A percentile compares a stretch with the other conserved stretches of the same genome.
Evolutionary conservation across 2,329 filamentous ascomycete genomes (phyloP).

Genomic region (Chalaropsis thielavioides): DNA sequence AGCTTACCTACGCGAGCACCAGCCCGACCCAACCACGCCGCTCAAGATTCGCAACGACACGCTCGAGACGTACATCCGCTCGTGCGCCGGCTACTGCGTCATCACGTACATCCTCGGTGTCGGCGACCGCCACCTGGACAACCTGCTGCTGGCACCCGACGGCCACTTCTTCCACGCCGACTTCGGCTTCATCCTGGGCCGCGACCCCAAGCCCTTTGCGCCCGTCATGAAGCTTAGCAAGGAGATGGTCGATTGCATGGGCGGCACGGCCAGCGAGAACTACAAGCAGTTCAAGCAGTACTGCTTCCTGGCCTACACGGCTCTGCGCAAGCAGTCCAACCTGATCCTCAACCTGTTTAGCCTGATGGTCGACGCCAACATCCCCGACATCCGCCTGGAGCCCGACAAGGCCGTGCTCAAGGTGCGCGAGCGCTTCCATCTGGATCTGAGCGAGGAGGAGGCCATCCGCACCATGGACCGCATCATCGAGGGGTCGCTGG

Average conservation of each 20-base stretch:
- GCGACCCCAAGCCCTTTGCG: conserved; percentile 93
- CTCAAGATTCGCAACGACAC: conserved; percentile 81
- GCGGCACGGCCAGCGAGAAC: conserved; percentile 63
- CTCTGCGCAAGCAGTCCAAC: conserved; percentile 75
- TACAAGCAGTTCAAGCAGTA: conserved; percentile 89
- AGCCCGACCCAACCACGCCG: conserved; percentile 68
- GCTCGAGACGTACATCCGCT: conserved; percentile 89
- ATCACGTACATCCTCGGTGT: conserved; percentile 97
- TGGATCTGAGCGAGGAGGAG: conserved; percentile 85
- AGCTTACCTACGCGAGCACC: conserved; percentile 75
- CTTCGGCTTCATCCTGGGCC: conserved; percentile 93
- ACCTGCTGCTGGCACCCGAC: conserved; percentile 76
- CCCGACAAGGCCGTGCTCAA: conserved; percentile 89
- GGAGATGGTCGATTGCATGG: conserved; percentile 99
- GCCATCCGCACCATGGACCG: conserved; percentile 77
- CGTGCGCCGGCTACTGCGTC: conserved; percentile 93
- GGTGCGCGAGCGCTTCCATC: conserved; percentile 83
- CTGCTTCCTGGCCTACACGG: conserved; percentile 87
- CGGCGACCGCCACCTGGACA: conserved; percentile 89
- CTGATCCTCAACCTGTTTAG: conserved; percentile 91
- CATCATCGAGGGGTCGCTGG: conserved; percentile 80
- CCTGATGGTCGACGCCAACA: conserved; percentile 94
- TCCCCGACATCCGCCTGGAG: conserved; percentile 85
- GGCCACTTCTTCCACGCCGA: conserved; percentile 97
- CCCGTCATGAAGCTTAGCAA: conserved; percentile 93